These are phyloP conservation scores for Corymbia citriodora DNA, from an alignment of 441 rosid genomes.

Conservation along the genomic window DNA sequence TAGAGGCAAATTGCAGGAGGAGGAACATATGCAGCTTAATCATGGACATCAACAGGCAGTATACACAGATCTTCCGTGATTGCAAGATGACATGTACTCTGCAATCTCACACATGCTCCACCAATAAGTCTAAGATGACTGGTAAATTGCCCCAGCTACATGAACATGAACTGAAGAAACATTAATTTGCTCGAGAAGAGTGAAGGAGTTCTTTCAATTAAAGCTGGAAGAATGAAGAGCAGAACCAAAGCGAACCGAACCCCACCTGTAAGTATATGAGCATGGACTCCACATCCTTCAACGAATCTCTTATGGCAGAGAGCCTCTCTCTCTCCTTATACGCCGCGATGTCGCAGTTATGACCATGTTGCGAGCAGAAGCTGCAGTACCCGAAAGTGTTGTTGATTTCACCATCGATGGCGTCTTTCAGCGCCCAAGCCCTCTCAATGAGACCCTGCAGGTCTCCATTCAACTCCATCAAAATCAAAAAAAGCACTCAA, in stretches of 20 bases:
- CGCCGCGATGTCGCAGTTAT: constrained; percentile 11
- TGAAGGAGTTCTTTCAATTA: background rate
- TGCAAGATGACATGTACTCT: background rate
- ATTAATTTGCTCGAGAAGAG: background rate
- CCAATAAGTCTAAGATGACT: background rate
- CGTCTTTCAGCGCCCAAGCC: constrained; percentile 26
- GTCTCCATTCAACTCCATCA: constrained; percentile 23
- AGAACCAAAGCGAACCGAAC: background rate
- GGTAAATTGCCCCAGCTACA: background rate
- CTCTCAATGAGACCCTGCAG: constrained; percentile 26
- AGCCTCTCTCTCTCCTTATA: constrained; percentile 22
- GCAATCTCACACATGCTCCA: background rate
- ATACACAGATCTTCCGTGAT: background rate
- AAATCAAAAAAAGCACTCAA: background rate
- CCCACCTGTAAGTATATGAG: constrained; percentile 27
- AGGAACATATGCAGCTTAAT: background rate
- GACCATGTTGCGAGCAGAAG: constrained; percentile 21
- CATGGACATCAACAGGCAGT: background rate
- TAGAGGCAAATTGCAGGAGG: background rate
- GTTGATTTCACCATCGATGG: constrained; percentile 17
- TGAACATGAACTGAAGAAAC: background rate
- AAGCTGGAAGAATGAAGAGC: background rate
- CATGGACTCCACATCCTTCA: constrained; percentile 19
- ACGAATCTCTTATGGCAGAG: constrained; percentile 27
- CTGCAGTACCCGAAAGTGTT: constrained; percentile 15